phyloP scores from a whole-genome alignment of 2,329 filamentous ascomycete species.

The Elsinoe australis region DNA sequence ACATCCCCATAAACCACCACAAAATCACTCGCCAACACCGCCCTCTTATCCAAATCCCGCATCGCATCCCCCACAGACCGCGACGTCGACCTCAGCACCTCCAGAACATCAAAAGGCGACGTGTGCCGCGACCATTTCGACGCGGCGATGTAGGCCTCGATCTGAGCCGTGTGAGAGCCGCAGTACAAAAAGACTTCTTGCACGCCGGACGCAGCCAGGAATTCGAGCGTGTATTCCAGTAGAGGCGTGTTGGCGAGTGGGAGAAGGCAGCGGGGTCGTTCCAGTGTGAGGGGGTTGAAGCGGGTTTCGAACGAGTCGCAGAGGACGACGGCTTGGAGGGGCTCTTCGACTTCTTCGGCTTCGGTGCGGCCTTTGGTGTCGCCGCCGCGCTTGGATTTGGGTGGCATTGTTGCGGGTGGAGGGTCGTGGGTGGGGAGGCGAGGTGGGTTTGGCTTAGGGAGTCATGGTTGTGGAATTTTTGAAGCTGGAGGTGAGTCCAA shows the following conservation, averaged over 20 bases:
- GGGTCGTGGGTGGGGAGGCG: neutral
- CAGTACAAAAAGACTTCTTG: slow-evolving; percentile 90
- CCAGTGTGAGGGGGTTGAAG: slow-evolving; percentile 81
- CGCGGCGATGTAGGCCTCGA: slow-evolving; percentile 76
- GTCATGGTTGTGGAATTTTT: slow-evolving; percentile 16
- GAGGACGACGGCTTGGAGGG: slow-evolving; percentile 63
- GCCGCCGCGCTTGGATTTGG: slow-evolving; percentile 40
- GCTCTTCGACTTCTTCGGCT: slow-evolving; percentile 54
- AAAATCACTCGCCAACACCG: slow-evolving; percentile 82
- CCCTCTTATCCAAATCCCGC: slow-evolving; percentile 81
- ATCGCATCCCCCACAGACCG: slow-evolving; percentile 88
- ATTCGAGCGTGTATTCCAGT: slow-evolving; percentile 96
- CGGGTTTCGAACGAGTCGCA: slow-evolving; percentile 91
- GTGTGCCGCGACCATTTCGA: slow-evolving; percentile 69
- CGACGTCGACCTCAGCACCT: slow-evolving; percentile 80
- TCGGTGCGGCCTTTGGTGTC: slow-evolving; percentile 34
- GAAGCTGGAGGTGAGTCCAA: slow-evolving; percentile 1
- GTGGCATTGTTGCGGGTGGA: slow-evolving; percentile 35
- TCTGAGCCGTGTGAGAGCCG: slow-evolving; percentile 71
- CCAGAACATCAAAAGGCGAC: slow-evolving; percentile 71
- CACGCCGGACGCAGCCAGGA: slow-evolving; percentile 90
- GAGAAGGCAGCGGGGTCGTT: slow-evolving; percentile 86
- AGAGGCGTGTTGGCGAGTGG: slow-evolving; percentile 88
- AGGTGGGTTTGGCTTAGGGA: neutral
- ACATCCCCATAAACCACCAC: slow-evolving; percentile 87